Evolutionary conservation across 1,139 yeast genomes (phyloP), one percentile per base, ranked within the genome.

Genomic region (Candida sanyaensis): DNA sequence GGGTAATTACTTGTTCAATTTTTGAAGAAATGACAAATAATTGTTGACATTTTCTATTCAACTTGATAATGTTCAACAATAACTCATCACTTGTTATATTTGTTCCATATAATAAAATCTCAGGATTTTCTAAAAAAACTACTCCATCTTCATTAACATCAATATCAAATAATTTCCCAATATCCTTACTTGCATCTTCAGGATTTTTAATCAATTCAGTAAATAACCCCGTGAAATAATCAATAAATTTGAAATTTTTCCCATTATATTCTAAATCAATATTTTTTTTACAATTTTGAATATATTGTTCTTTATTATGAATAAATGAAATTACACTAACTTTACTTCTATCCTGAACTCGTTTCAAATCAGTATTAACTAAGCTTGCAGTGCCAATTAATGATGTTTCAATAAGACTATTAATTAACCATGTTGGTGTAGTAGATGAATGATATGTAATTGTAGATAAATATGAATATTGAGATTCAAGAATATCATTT

Each of bases 351-450:
- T 52, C 51, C 1, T 56, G 46, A 4, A 39, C 48, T 46, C 60
- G 60, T 12, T 53, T 55, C 42, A 71, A 56, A 54, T 77, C 73
- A 51, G 68, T 57, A 56, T 71, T 73, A 23, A 71, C 66, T 48
- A 65, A 57, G 21, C 59, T 60, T 26, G 38, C 73, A 3, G 77
- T 74, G 2, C 80, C 81, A 10, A 58, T 54, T 13, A 80, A 52
- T 11, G 75, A 61, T 50, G 69, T 75, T 55, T 80, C 83, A 8
- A 79, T 62, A 31, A 81, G 57, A 2, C 80, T 69, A 37, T 70
- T 77, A 6, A 80, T 60, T 31, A 88, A 67, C 96, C 96, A 88
- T 5, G 80, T 62, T 1, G 95, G 84, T 17, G 82, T 75, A 0
- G 90, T 85, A 0, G 88, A 86, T 50, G 78, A 80, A 1, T 75